phyloP scores from a whole-genome alignment of 2,329 filamentous ascomycete genomes.

The Exophiala alcalophila region DNA sequence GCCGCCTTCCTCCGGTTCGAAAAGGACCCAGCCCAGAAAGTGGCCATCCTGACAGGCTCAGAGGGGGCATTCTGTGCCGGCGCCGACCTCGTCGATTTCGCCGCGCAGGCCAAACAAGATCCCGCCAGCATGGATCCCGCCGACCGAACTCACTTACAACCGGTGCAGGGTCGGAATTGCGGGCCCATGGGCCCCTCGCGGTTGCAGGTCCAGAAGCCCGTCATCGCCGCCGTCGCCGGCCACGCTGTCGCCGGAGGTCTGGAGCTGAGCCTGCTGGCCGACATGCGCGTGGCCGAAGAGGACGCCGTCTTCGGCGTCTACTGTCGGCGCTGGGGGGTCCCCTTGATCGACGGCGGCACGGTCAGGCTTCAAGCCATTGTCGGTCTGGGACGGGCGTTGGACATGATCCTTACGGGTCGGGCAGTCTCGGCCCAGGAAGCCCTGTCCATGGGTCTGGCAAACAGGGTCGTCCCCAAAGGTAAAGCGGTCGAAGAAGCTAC shows the following conservation, averaged over 20 bases:
- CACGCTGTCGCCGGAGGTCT: constrained; percentile 56
- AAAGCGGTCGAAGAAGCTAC: constrained; percentile 50
- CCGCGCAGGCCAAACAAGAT: constrained; percentile 40
- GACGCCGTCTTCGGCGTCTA: constrained; percentile 56
- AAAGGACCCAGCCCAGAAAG: constrained; percentile 49
- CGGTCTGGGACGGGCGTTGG: constrained; percentile 53
- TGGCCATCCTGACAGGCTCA: constrained; percentile 51
- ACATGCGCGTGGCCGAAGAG: constrained; percentile 54
- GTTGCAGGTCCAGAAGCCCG: constrained; percentile 50
- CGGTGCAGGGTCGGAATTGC: constrained; percentile 39
- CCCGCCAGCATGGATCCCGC: constrained; percentile 14
- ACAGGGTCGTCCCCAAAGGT: constrained; percentile 52
- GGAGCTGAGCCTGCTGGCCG: constrained; percentile 53
- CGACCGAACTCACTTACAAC: constrained; percentile 29
- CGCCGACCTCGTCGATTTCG: constrained; percentile 43
- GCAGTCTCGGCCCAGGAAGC: constrained; percentile 51
- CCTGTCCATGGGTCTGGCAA: constrained; percentile 52
- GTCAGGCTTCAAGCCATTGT: constrained; percentile 52
- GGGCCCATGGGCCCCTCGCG: constrained; percentile 55
- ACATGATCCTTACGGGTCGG: constrained; percentile 57
- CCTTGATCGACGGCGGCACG: constrained; percentile 53
- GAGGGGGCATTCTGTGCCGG: constrained; percentile 54
- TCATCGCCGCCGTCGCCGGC: constrained; percentile 52
- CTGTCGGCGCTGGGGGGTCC: constrained; percentile 53
- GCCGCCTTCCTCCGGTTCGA: constrained; percentile 52